Conservation (phyloP, 352 stramenopile genomes). For the Globisporangium rhizosaccharum region DNA sequence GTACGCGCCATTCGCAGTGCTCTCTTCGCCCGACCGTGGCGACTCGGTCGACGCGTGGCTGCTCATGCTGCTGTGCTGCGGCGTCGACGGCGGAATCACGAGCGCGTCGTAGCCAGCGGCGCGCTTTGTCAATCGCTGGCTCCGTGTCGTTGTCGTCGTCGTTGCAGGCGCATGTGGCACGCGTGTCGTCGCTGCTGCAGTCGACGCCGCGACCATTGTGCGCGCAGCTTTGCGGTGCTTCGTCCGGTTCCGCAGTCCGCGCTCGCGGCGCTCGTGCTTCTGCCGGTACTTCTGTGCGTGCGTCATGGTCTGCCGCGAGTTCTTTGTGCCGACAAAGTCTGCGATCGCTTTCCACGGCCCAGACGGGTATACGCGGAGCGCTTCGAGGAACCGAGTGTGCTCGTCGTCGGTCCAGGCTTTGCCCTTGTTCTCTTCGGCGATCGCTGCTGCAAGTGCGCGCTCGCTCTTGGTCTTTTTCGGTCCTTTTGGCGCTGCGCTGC, state of each 20-base stretch:
- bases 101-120: slow-evolving; percentile 4
- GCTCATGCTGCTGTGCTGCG: slow-evolving; percentile 1
- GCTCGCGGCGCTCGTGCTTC: slow-evolving; percentile 41
- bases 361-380: slow-evolving; percentile 47
- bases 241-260: slow-evolving; percentile 37
- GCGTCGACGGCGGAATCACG: slow-evolving; percentile 10
- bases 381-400: slow-evolving; percentile 52
- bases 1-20: slow-evolving; percentile 8
- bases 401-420: slow-evolving; percentile 49
- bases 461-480: slow-evolving; percentile 13
- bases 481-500: neutral
- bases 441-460: slow-evolving; percentile 14
- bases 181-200: neutral
- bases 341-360: slow-evolving; percentile 61
- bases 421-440: slow-evolving; percentile 45
- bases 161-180: neutral
- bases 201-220: neutral
- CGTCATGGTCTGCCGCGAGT: slow-evolving; percentile 39
- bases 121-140: slow-evolving; percentile 7
- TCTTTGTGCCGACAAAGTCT: slow-evolving; percentile 52
- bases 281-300: slow-evolving; percentile 35
- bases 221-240: slow-evolving; percentile 16
- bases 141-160: slow-evolving; percentile 9
- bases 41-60: slow-evolving; percentile 26
- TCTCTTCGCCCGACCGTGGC: slow-evolving; percentile 29